Evolutionary conservation across 2,329 filamentous ascomycete genomes (phyloP), one percentile per base, ranked within the genome.

Genomic region (Cadophora sp.): DNA sequence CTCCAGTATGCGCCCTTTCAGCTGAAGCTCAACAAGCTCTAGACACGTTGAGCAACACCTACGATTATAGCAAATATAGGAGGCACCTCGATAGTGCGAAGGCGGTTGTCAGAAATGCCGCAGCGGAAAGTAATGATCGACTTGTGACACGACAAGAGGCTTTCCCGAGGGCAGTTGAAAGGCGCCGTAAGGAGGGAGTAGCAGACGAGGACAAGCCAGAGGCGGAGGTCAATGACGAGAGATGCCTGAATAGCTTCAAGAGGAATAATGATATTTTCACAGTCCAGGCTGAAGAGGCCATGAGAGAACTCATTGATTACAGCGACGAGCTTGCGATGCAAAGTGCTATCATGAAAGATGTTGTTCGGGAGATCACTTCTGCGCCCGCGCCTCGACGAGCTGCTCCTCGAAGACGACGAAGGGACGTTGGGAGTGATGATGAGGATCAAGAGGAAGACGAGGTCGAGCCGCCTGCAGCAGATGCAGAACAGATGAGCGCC

Each of bases 241-340:
- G 78, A 29, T 79, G 81, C 65, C 86, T 56, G 77, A 78, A 11
- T 27, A 81, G 64, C 68, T 79, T 81, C 19, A 79, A 82, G 66
- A 77, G 79, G 24, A 80, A 82, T 66, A 86, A 89, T 1, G 79
- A 83, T 19, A 76, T 78, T 3, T 79, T 87, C 72, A 90, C 87
- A 1, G 76, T 78, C 31, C 81, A 82, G 62, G 81, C 91, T 75
- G 89, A 92, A 71, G 81, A 84, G 74, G 81, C 80, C 56, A 83
- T 91, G 74, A 83, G 89, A 19, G 79, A 82, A 14, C 77, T 87
- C 60, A 85, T 91, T 68, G 89, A 92, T 77, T 81, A 81, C 9
- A 81, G 84, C 66, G 79, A 83, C 9, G 83, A 80, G 68, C 76
- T 86, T 16, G 77, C 67, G 16, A 75, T 75, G 68, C 70, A 75